Percentiles rank a stretch among this genome's conserved stretches.
phyloP scores from a whole-genome alignment of 768 basidiomycete species.

The Peribolospora baueri region DNA sequence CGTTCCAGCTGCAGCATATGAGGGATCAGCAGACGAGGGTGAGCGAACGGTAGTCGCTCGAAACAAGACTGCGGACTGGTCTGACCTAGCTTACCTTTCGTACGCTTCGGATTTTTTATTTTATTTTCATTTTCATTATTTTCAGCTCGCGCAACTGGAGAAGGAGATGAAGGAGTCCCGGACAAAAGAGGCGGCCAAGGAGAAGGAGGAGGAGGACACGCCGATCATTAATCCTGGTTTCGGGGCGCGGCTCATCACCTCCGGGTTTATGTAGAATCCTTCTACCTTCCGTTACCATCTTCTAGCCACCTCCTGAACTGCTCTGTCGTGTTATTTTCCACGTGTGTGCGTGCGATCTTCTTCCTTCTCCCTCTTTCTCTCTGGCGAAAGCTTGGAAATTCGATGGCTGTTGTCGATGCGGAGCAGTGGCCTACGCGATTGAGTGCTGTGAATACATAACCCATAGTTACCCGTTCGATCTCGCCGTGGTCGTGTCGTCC shows the following conservation, averaged over 20 bases:
- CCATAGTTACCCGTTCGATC: too few relatives aligned
- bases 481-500: too few relatives aligned
- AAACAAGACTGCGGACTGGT: neutral
- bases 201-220: constrained; percentile 51
- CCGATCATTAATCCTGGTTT: constrained; percentile 67
- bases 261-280: too few relatives aligned
- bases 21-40: constrained; percentile 25
- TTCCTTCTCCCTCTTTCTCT: too few relatives aligned
- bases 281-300: too few relatives aligned
- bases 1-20: constrained; percentile 71
- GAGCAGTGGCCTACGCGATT: too few relatives aligned
- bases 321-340: too few relatives aligned
- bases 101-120: neutral
- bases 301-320: too few relatives aligned
- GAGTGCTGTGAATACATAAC: too few relatives aligned
- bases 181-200: constrained; percentile 67
- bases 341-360: too few relatives aligned
- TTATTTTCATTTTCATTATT: constrained; percentile 3
- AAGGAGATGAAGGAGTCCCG: constrained; percentile 70
- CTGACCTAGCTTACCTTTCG: neutral
- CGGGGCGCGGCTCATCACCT: neutral
- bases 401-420: too few relatives aligned
- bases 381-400: too few relatives aligned
- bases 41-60: neutral
- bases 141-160: constrained; percentile 49